These are phyloP conservation scores for Russula lepida DNA, from an alignment of 768 basidiomycete genomes.

Conservation along the genomic window DNA sequence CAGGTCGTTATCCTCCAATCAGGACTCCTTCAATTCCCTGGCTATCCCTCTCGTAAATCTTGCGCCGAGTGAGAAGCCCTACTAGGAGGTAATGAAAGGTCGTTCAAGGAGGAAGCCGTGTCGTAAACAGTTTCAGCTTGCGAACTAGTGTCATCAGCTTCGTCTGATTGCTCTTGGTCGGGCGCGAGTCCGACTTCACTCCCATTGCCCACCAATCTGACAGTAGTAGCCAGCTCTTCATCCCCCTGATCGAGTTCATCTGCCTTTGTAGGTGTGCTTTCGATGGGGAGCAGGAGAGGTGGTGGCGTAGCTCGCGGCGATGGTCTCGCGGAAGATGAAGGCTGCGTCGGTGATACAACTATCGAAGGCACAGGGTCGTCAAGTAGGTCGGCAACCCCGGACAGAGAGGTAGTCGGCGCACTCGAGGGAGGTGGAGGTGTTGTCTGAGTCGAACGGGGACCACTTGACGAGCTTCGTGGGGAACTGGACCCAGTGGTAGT, in stretches of 20 bases:
- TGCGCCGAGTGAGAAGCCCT: constrained; percentile 25
- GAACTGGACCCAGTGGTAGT: background rate
- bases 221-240: background rate
- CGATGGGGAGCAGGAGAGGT: background rate
- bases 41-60: constrained; percentile 46
- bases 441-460: background rate
- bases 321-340: constrained; percentile 27
- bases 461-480: background rate
- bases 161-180: background rate
- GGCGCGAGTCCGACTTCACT: background rate
- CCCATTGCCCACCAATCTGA: constrained; percentile 6
- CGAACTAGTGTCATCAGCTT: background rate
- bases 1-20: constrained; percentile 2
- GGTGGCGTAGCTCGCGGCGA: background rate
- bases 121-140: background rate
- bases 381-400: constrained; percentile 43
- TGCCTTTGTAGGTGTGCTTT: background rate
- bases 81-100: background rate
- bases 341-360: constrained; percentile 26
- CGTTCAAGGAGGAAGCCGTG: background rate
- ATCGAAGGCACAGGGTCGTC: constrained; percentile 35
- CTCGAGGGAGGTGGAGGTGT: constrained; percentile 9
- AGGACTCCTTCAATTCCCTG: constrained; percentile 38
- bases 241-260: background rate
- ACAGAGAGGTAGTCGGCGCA: constrained; percentile 11